Conservation (phyloP, 345 rosid genomes). For the Eucalyptus tenuipes region DNA sequence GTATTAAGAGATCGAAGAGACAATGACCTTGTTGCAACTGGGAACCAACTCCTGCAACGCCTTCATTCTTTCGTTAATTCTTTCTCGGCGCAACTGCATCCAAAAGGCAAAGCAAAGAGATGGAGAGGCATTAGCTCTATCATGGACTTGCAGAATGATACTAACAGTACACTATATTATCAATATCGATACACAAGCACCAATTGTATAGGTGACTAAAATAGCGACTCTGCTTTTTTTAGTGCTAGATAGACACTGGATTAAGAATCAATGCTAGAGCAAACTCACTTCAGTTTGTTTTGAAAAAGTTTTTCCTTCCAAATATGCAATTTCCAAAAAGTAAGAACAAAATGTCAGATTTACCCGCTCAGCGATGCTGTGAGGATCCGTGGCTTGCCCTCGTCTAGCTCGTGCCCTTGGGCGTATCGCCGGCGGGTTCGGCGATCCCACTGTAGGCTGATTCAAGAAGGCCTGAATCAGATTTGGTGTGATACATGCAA, state of each 20-base stretch:
- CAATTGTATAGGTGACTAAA: background rate
- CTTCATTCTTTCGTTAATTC: conserved; percentile 66
- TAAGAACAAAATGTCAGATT: background rate
- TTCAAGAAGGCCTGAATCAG: conserved; percentile 26
- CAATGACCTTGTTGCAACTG: conserved; percentile 51
- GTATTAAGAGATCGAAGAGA: background rate
- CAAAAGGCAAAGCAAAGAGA: background rate
- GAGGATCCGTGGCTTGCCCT: conserved; percentile 62
- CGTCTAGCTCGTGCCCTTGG: conserved; percentile 58
- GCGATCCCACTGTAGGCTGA: conserved; percentile 22
- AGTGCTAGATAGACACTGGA: background rate
- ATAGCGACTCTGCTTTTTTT: background rate
- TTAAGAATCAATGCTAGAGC: background rate
- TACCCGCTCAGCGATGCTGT: conserved; percentile 69
- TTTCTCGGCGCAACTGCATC: conserved; percentile 58
- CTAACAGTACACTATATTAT: background rate
- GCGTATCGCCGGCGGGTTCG: conserved; percentile 33
- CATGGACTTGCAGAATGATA: background rate
- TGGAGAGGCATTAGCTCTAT: background rate
- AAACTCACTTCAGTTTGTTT: background rate
- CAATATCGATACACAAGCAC: background rate
- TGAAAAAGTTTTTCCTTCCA: background rate
- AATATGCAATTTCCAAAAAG: background rate
- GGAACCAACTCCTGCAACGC: conserved; percentile 76
- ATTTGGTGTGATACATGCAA: background rate